Conservation (phyloP, 176 grass and related monocot genomes). For the Oryza australiensis region DNA sequence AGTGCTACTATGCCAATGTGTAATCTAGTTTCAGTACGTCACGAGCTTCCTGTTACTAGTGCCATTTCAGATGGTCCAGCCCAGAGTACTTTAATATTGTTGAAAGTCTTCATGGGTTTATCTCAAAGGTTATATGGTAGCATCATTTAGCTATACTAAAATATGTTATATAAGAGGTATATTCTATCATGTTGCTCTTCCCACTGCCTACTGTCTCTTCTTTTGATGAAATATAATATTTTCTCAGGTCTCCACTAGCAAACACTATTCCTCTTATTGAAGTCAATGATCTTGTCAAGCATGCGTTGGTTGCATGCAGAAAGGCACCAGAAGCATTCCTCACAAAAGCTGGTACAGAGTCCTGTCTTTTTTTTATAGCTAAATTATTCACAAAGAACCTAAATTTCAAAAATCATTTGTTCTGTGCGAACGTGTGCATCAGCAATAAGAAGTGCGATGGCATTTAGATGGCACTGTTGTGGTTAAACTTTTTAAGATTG, state of each 20-base stretch:
- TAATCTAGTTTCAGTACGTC: background rate
- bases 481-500: background rate
- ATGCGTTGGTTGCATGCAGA: constrained; percentile 50
- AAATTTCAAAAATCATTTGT: constrained; percentile 13
- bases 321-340: constrained; percentile 43
- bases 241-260: constrained; percentile 64
- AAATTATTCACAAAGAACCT: background rate
- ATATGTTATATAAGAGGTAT: constrained; percentile 10
- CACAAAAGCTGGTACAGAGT: constrained; percentile 34
- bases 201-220: constrained; percentile 21
- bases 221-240: constrained; percentile 29
- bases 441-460: constrained; percentile 20
- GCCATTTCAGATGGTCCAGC: background rate
- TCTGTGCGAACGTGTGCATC: constrained; percentile 3
- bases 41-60: background rate
- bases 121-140: background rate
- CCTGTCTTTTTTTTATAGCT: background rate
- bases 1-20: background rate
- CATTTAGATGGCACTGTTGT: constrained; percentile 7
- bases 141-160: constrained; percentile 13
- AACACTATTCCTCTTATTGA: constrained; percentile 54
- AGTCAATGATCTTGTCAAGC: constrained; percentile 47
- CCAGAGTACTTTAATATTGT: background rate
- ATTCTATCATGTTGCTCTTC: constrained; percentile 33
- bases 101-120: background rate